These are phyloP conservation scores for Aquilaria malaccensis DNA, from an alignment of 345 rosid species.

Conservation along the genomic window DNA sequence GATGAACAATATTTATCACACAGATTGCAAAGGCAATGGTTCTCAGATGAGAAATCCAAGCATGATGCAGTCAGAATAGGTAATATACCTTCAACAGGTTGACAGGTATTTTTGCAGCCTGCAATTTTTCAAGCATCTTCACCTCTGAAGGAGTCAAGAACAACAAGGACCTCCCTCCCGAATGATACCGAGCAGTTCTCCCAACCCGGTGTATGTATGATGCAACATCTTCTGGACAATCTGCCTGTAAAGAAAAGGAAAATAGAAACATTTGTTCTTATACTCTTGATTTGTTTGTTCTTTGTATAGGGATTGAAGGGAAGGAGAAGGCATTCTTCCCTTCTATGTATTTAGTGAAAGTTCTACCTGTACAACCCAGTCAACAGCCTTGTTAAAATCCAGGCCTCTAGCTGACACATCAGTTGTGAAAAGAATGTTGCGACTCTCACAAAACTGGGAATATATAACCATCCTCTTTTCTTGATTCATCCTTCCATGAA, in stretches of 20 bases:
- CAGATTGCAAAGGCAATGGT: neutral
- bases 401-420: slow-evolving; percentile 97
- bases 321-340: neutral
- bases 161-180: slow-evolving; percentile 71
- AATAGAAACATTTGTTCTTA: neutral
- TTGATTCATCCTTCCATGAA: slow-evolving; percentile 97
- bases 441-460: slow-evolving; percentile 69
- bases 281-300: neutral
- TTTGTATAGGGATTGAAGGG: neutral
- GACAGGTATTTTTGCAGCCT: slow-evolving; percentile 72
- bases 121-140: slow-evolving; percentile 84
- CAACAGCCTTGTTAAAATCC: slow-evolving; percentile 87
- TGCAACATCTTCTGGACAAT: slow-evolving; percentile 92
- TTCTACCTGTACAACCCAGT: slow-evolving; percentile 95
- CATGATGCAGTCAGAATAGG: slow-evolving; percentile 3
- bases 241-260: slow-evolving; percentile 40
- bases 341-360: neutral
- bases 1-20: slow-evolving; percentile 10
- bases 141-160: slow-evolving; percentile 86
- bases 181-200: slow-evolving; percentile 81
- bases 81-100: slow-evolving; percentile 55
- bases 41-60: neutral
- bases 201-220: slow-evolving; percentile 98
- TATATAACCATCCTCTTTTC: slow-evolving; percentile 76
- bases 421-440: slow-evolving; percentile 82